Evolutionary conservation across 345 rosid genomes (phyloP), one percentile per base, ranked within the genome.

Genomic region (Lepidium sativum): DNA sequence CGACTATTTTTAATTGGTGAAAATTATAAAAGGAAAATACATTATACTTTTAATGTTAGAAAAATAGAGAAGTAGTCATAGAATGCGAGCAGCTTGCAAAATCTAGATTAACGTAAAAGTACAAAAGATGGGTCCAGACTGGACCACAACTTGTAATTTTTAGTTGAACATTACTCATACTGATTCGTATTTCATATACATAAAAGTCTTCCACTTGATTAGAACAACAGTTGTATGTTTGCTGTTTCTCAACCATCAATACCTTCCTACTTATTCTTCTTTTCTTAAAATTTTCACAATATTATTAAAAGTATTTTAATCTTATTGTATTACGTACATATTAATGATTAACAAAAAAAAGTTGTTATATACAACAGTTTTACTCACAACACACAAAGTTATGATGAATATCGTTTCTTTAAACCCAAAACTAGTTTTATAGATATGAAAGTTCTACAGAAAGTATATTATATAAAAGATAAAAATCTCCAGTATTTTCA

Each of bases 131-230:
- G 69, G 58, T 45, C 75, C 69, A 70, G 11, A 35, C 43, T 54
- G 69, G 69, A 63, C 69, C 69, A 63, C 75, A 54, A 27, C 33
- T 43, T 54, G 48, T 70, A 62, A 57, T n/a, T 70, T 70, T 64
- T 54, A 53, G 41, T 35, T 70, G 58, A 45, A 63, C 69, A 62
- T 7, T 17, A 27, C 25, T 10, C 48, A 35, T 41, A 62, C 32
- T 45, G 34, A 47, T 62, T 63, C 69, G 48, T 55, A 54, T 25
- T 37, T 29, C 49, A 37, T 44, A 23, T 62, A 45, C 39, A 8
- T 6, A 53, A 37, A 70, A 62, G 63, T 63, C 69, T 63, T 70
- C 43, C 13, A 63, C 29, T 55, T 62, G 35, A 54, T 54, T 44
- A 37, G 45, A 27, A 18, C 17, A 70, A 54, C 63, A 70, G 69